Conservation (phyloP, 352 stramenopile genomes). For the Globisporangium lucens region DNA sequence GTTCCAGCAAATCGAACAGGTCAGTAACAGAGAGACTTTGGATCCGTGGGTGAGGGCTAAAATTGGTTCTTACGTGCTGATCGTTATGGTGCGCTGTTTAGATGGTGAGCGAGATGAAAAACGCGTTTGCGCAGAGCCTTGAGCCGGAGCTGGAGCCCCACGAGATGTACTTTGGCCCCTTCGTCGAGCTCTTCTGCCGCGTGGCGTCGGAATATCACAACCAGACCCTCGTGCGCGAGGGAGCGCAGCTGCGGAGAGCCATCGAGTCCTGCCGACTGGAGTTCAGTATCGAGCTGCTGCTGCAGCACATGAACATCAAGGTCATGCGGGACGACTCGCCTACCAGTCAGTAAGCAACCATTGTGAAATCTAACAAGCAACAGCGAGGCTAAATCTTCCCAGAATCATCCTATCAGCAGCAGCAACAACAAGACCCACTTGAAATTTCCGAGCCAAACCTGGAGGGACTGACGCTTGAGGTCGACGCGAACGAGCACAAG, state of each 20-base stretch:
- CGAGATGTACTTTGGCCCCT: conserved; percentile 52
- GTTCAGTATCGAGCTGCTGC: conserved; percentile 56
- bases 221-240: conserved; percentile 39
- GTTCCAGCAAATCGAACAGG: conserved; percentile 34
- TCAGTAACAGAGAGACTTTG: conserved; percentile 11
- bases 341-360: background rate
- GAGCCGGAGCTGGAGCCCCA: conserved; percentile 1
- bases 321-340: conserved; percentile 20
- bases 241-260: conserved; percentile 46
- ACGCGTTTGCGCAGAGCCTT: conserved; percentile 8
- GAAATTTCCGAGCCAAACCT: background rate
- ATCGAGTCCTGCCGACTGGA: conserved; percentile 59
- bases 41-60: conserved; percentile 14
- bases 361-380: too few relatives aligned
- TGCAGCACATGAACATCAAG: conserved; percentile 56
- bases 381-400: too few relatives aligned
- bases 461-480: conserved; percentile 14
- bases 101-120: conserved; percentile 22
- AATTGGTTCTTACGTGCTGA: conserved; percentile 13
- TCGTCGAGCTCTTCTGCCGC: conserved; percentile 64
- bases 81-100: background rate
- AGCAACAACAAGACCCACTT: background rate
- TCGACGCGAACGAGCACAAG: conserved; percentile 14
- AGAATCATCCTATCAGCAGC: background rate
- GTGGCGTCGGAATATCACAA: conserved; percentile 53